Conservation (phyloP, 441 rosid genomes). For the Daphne laureola region DNA sequence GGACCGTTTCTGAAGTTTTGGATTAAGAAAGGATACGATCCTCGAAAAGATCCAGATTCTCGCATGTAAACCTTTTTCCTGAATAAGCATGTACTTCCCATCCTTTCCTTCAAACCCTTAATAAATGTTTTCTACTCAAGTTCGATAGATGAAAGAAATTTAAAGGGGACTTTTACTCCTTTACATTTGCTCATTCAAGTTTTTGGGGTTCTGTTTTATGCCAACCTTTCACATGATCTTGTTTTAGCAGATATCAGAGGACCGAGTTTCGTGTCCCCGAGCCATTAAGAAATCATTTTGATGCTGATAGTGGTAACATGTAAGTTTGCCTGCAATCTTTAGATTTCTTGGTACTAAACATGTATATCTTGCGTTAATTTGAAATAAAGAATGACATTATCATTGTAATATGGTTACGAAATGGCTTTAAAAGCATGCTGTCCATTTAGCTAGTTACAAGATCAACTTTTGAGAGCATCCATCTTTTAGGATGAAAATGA, state of each 20-base stretch:
- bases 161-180: neutral
- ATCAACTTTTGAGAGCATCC: too few species aligned
- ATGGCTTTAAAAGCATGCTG: too few species aligned
- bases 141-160: neutral
- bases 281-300: conserved; percentile 49
- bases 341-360: too few species aligned
- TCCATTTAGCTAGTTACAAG: too few species aligned
- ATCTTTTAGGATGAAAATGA: neutral
- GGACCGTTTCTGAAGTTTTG: conserved; percentile 94
- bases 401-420: too few species aligned
- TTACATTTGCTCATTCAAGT: neutral
- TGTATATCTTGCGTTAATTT: too few species aligned
- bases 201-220: conserved; percentile 7
- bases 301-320: conserved; percentile 44
- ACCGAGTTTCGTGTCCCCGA: conserved; percentile 91
- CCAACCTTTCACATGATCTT: conserved; percentile 10
- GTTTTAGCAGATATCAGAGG: conserved; percentile 75
- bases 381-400: too few species aligned
- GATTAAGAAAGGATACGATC: conserved; percentile 98
- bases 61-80: conserved; percentile 55
- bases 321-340: conserved; percentile 22
- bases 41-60: conserved; percentile 90
- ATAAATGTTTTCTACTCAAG: neutral
- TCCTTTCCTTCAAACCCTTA: neutral
- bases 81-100: conserved; percentile 1